Base-by-base conservation (phyloP, 192 early-diverging fungal genomes). In the Backusella liffmaniae region DNA sequence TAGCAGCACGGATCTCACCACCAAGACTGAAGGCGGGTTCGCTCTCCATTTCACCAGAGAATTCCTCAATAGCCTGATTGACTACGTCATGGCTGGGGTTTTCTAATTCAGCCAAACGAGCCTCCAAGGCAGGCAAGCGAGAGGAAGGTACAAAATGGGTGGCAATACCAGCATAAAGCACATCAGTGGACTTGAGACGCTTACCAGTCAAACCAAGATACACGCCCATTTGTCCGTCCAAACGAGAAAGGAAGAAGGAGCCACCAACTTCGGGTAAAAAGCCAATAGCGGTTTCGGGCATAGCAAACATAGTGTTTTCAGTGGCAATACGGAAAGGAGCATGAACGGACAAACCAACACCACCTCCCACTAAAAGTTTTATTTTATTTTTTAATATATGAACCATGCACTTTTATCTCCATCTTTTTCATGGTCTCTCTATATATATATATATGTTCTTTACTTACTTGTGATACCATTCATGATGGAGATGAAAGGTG, bases 201-300 rank as follows among this genome's bases (percentile, higher is more conserved):
- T 88, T 75, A 9, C 96, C 96, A 1, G 97, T 96, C 84, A 99
- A 82, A 0, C 94, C 98, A 69, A 99, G 84, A 76, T 95, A 99
- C 37, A 89, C 92, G 51, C 98, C 98, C 10, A 96, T 79, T 83
- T 96, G 88, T n/a, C 97, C 98, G 76, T 99, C 97, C 79, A 99
- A 80, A 15, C 97, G 87, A 32, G 98, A 90, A 67, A 99, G 82
- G 82, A 98, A 99, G 87, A 98, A 98, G 15, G 92, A 90, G 6
- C 94, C 96, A 29, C 97, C 97, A 0, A 98, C 97, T 78, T 98
- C 98, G 13, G 98, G 98, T 79, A 98, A 96, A 44, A 98, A 88
- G 15, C 98, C 98, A 74, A 99, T 99, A 70, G 87, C 89, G 4
- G 96, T 96, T 81, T 99, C 98, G 6, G 98, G 97, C 96, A 99